These are phyloP conservation scores for Trifolium subterraneum DNA, from an alignment of 306 rosid species.

Conservation along the genomic window DNA sequence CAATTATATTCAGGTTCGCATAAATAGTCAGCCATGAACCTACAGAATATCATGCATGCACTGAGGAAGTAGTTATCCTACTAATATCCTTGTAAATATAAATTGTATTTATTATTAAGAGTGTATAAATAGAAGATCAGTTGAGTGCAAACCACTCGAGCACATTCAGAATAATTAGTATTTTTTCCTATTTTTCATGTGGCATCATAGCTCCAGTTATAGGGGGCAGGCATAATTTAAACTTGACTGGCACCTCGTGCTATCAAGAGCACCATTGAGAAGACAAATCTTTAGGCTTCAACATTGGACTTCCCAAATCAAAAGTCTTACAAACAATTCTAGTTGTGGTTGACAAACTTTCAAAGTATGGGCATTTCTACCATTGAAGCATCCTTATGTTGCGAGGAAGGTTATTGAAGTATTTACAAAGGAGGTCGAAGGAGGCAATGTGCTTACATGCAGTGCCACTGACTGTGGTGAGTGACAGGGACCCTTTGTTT, in stretches of 20 bases:
- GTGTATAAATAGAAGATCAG: neutral
- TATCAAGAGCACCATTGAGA: neutral
- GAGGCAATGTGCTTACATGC: too few relatives aligned
- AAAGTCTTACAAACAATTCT: too few relatives aligned
- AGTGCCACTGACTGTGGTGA: too few relatives aligned
- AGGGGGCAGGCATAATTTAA: neutral
- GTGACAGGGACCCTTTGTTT: too few relatives aligned
- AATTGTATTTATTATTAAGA: neutral
- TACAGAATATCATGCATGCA: constrained; percentile 2
- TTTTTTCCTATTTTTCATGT: neutral
- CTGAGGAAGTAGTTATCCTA: neutral
- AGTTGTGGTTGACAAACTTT: too few relatives aligned
- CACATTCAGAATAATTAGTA: neutral
- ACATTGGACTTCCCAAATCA: too few relatives aligned
- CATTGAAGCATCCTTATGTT: too few relatives aligned
- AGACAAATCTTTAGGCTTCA: too few relatives aligned
- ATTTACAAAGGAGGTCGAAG: too few relatives aligned
- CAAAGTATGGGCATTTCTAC: too few relatives aligned
- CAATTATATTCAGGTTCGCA: neutral
- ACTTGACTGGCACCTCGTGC: neutral
- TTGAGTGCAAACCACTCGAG: neutral
- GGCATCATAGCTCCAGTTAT: neutral
- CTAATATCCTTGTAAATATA: neutral
- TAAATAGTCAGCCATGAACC: neutral
- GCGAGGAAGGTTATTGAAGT: too few relatives aligned